Conservation (phyloP, 805 yeast genomes). For the Ogataea naganishii region DNA sequence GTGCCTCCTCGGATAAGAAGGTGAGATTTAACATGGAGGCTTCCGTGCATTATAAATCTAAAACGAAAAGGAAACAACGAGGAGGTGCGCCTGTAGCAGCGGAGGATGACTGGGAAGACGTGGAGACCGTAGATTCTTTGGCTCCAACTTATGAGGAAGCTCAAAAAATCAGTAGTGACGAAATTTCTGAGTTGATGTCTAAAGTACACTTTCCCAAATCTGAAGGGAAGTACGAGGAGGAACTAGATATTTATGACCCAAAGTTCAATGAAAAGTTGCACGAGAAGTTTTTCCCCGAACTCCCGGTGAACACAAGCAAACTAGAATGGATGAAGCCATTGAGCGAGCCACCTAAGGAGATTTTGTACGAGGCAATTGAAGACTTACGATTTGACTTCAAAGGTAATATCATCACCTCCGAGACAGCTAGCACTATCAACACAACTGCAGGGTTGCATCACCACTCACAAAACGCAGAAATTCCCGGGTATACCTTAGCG, state of each 20-base stretch:
- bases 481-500: slow-evolving; percentile 85
- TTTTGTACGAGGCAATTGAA: slow-evolving; percentile 43
- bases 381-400: slow-evolving; percentile 83
- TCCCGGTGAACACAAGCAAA: slow-evolving; percentile 74
- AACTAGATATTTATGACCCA: slow-evolving; percentile 61
- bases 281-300: slow-evolving; percentile 80
- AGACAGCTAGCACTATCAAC: slow-evolving; percentile 7
- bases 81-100: slow-evolving; percentile 12
- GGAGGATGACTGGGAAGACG: slow-evolving; percentile 40
- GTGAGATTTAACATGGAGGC: slow-evolving; percentile 24
- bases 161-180: slow-evolving; percentile 22
- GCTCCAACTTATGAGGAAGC: slow-evolving; percentile 42
- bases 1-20: slow-evolving; percentile 14
- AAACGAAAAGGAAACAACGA: slow-evolving; percentile 1
- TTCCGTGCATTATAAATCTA: slow-evolving; percentile 19
- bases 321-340: slow-evolving; percentile 84
- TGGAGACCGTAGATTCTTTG: slow-evolving; percentile 40
- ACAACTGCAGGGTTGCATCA: slow-evolving; percentile 69
- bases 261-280: slow-evolving; percentile 72
- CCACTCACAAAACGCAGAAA: slow-evolving; percentile 78
- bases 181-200: slow-evolving; percentile 24
- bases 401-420: slow-evolving; percentile 57
- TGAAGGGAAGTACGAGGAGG: slow-evolving; percentile 18
- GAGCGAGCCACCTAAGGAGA: slow-evolving; percentile 29
- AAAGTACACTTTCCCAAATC: slow-evolving; percentile 66